A percentile compares a stretch with the other conserved stretches of the same genome.
Evolutionary conservation across 805 yeast species (phyloP).

Genomic region (Metschnikowia continentalis): DNA sequence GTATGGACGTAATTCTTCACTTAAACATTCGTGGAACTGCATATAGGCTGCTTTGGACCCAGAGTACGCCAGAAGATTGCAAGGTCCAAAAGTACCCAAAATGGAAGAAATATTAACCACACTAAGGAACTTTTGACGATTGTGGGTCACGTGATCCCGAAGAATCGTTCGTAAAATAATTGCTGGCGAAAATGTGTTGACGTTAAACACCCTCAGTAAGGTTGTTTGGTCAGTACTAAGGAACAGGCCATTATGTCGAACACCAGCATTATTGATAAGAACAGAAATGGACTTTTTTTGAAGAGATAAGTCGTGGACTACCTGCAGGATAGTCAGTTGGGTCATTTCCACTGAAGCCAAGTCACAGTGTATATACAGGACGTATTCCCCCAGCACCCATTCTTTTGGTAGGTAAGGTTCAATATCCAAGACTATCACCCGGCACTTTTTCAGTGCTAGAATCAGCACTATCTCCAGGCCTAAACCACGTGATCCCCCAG

Average conservation of each 20-base stretch:
- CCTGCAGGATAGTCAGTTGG: conserved; percentile 12
- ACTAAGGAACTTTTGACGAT: conserved; percentile 20
- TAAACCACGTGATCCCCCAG: conserved; percentile 53
- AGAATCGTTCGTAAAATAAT: conserved; percentile 23
- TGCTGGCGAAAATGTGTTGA: conserved; percentile 32
- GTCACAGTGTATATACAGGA: conserved; percentile 25
- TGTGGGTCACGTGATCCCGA: conserved; percentile 16
- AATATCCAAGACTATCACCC: conserved; percentile 32
- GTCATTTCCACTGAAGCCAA: conserved; percentile 18
- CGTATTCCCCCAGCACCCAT: conserved; percentile 10
- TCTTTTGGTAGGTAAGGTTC: not conserved
- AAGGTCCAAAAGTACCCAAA: conserved; percentile 47
- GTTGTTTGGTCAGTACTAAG: conserved; percentile 20
- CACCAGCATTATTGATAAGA: conserved; percentile 48
- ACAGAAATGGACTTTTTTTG: conserved; percentile 23
- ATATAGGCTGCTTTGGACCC: conserved; percentile 46
- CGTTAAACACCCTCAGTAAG: conserved; percentile 24
- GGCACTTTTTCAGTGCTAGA: conserved; percentile 17
- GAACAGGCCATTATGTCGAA: conserved; percentile 33
- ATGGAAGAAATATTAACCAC: conserved; percentile 45
- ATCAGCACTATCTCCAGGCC: conserved; percentile 38
- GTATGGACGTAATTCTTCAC: conserved; percentile 30
- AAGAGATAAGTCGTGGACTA: conserved; percentile 7
- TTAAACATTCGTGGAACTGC: conserved; percentile 43
- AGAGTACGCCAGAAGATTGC: conserved; percentile 43